Evolutionary conservation across 148 eudicot species (phyloP), one percentile per base, ranked within the genome.

Genomic region (Talinum fruticosum): DNA sequence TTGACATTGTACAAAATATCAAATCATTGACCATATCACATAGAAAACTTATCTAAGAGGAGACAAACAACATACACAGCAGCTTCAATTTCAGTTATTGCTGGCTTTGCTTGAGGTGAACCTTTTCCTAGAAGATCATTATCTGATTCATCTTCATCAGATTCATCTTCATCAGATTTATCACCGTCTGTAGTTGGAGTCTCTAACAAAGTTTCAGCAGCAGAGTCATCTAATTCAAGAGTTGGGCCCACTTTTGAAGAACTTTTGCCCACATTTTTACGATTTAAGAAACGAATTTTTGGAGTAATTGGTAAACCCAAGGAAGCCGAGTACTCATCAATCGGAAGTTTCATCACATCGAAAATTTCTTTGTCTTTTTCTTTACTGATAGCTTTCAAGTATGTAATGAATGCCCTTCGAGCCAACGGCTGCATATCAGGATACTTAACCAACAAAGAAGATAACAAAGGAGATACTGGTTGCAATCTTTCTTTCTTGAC

Each of bases 291-390:
- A 24, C 96, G 91, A 54, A 95, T 81, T 85, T 85, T 88, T 24
- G 98, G 98, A 33, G 97, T 92, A 88, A 88, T 82, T 61, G 98
- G 98, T 82, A 95, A 82, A 79, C 98, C 98, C 80, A 92, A 53
- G 30, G 98, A 95, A 67, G 96, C 97, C 62, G 97, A 85, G 81
- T 65, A 92, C 74, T 88, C 98, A 36, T 92, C 94, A 62, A 91
- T 75, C 12, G 91, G 91, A 73, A 95, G 89, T 79, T 91, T 89
- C 38, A 53, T 86, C 73, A 95, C 90, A 80, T 95, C 91, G 81
- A 95, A 92, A 77, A 91, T 76, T 71, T 95, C 98, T 86, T 88
- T 95, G 79, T 95, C 98, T 68, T 82, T 74, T 64, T 92, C 87
- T 81, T 87, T 87, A 44, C 77, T 73, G 15, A 95, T 80, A 69